Base-by-base conservation (phyloP, 257 asterid species). In the Perilla frutescens region DNA sequence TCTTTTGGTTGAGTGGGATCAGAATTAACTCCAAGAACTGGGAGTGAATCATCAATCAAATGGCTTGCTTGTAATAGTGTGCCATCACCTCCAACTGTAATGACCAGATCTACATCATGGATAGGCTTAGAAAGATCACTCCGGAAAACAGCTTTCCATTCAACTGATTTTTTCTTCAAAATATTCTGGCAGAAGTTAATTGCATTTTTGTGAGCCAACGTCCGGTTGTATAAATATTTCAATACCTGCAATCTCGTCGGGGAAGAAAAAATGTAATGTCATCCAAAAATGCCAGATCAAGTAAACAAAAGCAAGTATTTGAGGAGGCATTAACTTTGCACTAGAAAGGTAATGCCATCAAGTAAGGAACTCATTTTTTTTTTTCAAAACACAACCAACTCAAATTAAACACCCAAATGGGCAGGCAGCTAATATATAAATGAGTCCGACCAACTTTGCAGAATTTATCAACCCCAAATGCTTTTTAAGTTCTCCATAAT, bases 21-120 rank as follows among this genome's bases (percentile, higher is more conserved):
- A 61, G 97, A 93, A 76, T 91, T 93, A 47, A 94, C 93, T 54
- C 98, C 97, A 8, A 94, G 87, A 84, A 90, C 85, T 45, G 97
- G 97, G 82, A 91, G 73, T 4, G 90, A 80, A 75, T 84, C 86
- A 74, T 91, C 97, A 80, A 94, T 53, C 36, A 91, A 87, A 84
- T 94, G 97, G 86, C 96, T 91, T 64, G 96, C 96, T 77, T 77
- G 95, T 70, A 94, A 62, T 49, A 94, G 78, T 6, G 99, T 94
- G 14, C 97, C 99, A 84, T 94, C 99, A 69, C 99, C 99, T 64
- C 99, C 99, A 73, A 91, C 72, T 0, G 95, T 82, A 63, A 94
- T 79, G 63, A 94, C 93, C 73, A 94, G 86, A 86, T 94, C 96
- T 15, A 91, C 96, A 78, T 82, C 87, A 76, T 72, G 86, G 69